Conservation (phyloP, 345 rosid species). For the Melaleuca quinquenervia region DNA sequence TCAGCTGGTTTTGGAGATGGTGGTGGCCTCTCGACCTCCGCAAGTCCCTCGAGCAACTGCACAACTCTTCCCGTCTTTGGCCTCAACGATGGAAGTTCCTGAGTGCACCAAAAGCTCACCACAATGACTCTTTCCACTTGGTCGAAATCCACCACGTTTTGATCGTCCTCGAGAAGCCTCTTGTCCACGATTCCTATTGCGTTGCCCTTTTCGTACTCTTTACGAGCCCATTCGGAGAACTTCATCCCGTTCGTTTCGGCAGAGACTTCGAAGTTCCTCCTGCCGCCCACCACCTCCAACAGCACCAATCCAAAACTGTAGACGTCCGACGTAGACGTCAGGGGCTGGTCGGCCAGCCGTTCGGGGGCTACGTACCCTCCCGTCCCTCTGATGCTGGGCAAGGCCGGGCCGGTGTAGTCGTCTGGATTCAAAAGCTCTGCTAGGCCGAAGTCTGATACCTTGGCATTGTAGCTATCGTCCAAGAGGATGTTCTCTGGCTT, state of each 20-base stretch:
- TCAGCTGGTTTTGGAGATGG: constrained; percentile 22
- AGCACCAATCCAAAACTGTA: constrained; percentile 59
- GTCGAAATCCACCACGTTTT: constrained; percentile 14
- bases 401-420: constrained; percentile 14
- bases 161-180: constrained; percentile 20
- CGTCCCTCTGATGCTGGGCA: constrained; percentile 29
- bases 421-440: constrained; percentile 25
- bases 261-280: constrained; percentile 30
- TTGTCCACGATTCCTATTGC: constrained; percentile 17
- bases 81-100: constrained; percentile 39
- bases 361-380: constrained; percentile 51
- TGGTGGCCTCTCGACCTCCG: constrained; percentile 36
- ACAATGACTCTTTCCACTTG: constrained; percentile 32
- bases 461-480: constrained; percentile 36
- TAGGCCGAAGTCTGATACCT: constrained; percentile 51
- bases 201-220: constrained; percentile 41
- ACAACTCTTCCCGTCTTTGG: constrained; percentile 52
- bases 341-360: constrained; percentile 36
- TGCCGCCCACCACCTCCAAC: constrained; percentile 44
- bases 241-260: constrained; percentile 27
- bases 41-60: constrained; percentile 49
- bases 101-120: constrained; percentile 51
- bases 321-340: constrained; percentile 45
- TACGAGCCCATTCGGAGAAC: constrained; percentile 52
- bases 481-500: constrained; percentile 57